Percentiles rank a stretch among this genome's conserved stretches.
phyloP scores from a whole-genome alignment of 768 basidiomycete species.

The Tricholoma bakamatsutake region DNA sequence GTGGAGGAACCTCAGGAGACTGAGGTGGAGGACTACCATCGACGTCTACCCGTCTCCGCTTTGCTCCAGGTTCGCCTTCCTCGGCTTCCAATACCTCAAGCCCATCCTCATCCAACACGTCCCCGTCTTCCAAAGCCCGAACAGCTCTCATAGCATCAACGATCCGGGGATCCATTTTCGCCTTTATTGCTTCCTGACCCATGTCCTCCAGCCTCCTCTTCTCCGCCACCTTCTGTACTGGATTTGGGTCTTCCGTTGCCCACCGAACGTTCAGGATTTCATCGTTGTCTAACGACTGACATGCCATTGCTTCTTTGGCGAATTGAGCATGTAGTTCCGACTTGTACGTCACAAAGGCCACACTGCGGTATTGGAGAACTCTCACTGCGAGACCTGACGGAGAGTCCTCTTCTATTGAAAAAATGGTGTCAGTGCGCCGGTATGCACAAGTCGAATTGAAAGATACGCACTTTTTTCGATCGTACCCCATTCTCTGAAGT shows the following conservation, averaged over 20 bases:
- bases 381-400: constrained; percentile 51
- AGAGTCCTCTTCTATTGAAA: constrained; percentile 18
- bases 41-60: constrained; percentile 28
- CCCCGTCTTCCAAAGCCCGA: constrained; percentile 85
- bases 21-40: constrained; percentile 17
- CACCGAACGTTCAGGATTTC: constrained; percentile 98
- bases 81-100: constrained; percentile 26
- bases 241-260: constrained; percentile 99
- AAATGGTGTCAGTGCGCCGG: neutral
- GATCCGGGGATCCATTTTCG: constrained; percentile 80
- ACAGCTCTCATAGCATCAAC: constrained; percentile 86
- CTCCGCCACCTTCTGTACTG: constrained; percentile 80
- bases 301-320: constrained; percentile 98
- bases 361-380: constrained; percentile 88
- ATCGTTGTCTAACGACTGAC: constrained; percentile 94
- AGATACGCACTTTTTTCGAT: constrained; percentile 75
- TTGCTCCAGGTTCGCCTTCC: constrained; percentile 29
- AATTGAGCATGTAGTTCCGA: constrained; percentile 86
- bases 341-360: constrained; percentile 95
- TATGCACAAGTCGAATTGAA: neutral
- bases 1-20: constrained; percentile 25
- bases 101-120: constrained; percentile 35
- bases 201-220: constrained; percentile 76
- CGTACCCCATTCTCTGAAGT: constrained; percentile 95
- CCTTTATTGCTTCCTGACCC: constrained; percentile 82